phyloP scores from a whole-genome alignment of 495 filamentous ascomycete genomes.

The Daldinia childiae region DNA sequence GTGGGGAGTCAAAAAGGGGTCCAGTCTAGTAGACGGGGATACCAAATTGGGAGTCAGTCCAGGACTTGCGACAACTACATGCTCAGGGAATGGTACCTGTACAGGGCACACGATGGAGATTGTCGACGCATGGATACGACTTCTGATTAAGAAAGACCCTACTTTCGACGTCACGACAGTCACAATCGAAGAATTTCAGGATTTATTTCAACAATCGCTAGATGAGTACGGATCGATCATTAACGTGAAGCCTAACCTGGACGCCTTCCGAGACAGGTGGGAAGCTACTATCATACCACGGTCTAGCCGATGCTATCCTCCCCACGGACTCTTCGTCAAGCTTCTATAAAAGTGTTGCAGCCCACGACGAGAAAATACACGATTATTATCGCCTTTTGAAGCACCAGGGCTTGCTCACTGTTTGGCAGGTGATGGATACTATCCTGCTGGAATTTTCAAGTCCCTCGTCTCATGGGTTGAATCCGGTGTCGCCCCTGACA shows the following conservation, averaged over 20 bases:
- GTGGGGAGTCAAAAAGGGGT: conserved; percentile 32
- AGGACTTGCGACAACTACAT: conserved; percentile 33
- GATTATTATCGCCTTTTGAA: conserved; percentile 49
- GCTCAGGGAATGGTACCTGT: conserved; percentile 31
- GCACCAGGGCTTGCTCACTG: conserved; percentile 52
- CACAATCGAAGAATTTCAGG: conserved; percentile 14
- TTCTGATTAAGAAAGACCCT: conserved; percentile 36
- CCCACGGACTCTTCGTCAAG: conserved; percentile 42
- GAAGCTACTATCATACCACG: conserved; percentile 56
- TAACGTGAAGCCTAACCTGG: conserved; percentile 49
- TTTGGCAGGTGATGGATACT: conserved; percentile 35
- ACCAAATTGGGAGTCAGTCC: not conserved
- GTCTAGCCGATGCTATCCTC: conserved; percentile 46
- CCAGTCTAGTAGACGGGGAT: conserved; percentile 1
- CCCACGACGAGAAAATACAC: conserved; percentile 27
- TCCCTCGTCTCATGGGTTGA: conserved; percentile 57
- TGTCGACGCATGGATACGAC: conserved; percentile 28
- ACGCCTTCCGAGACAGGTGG: conserved; percentile 48
- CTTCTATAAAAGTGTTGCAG: conserved; percentile 42
- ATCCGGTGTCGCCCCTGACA: conserved; percentile 48
- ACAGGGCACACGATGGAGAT: conserved; percentile 15
- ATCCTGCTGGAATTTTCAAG: conserved; percentile 37
- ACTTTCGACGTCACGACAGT: conserved; percentile 38
- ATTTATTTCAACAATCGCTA: conserved; percentile 42
- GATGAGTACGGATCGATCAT: conserved; percentile 47